Evolutionary conservation across 2,329 filamentous ascomycete genomes (phyloP).

Genomic region (Monosporascus ibericus): DNA sequence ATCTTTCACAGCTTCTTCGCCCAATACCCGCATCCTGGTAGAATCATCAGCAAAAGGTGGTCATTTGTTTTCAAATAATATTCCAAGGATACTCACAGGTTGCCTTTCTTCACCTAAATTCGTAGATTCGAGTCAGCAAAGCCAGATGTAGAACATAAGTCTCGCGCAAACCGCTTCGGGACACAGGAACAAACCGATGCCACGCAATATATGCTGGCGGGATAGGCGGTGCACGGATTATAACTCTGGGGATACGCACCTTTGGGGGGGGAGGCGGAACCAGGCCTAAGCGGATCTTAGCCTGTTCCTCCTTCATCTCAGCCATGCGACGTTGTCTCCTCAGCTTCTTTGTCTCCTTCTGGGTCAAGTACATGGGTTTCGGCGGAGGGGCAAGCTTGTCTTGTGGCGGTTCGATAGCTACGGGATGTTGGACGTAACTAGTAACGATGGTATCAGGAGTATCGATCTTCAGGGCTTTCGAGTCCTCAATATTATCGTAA

Average conservation of each 20-base stretch:
- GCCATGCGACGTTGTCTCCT: constrained; percentile 86
- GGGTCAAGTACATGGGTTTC: constrained; percentile 89
- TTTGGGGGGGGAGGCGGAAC: constrained; percentile 89
- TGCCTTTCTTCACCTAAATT: constrained; percentile 74
- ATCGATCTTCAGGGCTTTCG: constrained; percentile 63
- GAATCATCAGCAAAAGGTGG: neutral
- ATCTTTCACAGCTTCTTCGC: constrained; percentile 87
- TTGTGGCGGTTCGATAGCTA: constrained; percentile 84
- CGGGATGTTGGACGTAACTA: constrained; percentile 85
- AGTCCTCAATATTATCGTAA: constrained; percentile 65
- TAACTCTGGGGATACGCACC: constrained; percentile 4
- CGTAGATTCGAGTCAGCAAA: no score
- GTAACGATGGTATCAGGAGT: constrained; percentile 83
- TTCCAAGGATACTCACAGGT: constrained; percentile 43
- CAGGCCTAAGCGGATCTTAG: constrained; percentile 87
- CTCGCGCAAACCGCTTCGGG: no score
- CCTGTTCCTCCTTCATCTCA: constrained; percentile 91
- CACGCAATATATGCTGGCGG: no score
- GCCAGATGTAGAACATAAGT: no score
- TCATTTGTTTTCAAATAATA: no score
- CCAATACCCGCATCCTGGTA: constrained; percentile 75
- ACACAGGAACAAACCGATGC: no score
- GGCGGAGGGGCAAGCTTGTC: constrained; percentile 72
- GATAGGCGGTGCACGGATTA: no score
- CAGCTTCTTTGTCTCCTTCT: constrained; percentile 85